phyloP scores from a whole-genome alignment of 129 eudicot genomes.

The Heracleum sosnowskyi region DNA sequence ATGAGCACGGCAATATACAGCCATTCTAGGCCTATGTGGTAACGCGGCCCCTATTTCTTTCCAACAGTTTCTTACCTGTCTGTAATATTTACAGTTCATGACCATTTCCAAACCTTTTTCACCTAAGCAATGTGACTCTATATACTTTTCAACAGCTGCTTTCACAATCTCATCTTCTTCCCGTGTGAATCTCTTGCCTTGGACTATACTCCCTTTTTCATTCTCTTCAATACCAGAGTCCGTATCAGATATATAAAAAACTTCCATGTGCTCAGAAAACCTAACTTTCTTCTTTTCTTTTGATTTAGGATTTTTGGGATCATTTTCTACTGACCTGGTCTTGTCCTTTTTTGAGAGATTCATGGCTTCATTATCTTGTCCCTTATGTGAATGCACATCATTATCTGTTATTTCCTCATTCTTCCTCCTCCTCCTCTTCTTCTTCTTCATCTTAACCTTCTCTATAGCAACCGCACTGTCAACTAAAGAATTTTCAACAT shows the following conservation, averaged over 20 bases:
- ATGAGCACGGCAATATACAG: constrained; percentile 58
- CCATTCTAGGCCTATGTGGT: constrained; percentile 36
- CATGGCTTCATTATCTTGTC: background rate
- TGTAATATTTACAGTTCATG: constrained; percentile 22
- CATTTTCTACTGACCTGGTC: constrained; percentile 8
- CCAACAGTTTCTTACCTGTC: constrained; percentile 47
- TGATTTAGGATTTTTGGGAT: constrained; percentile 20
- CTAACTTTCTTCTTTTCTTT: constrained; percentile 40
- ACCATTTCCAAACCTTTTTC: constrained; percentile 58
- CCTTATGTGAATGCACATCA: background rate
- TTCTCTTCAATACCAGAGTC: background rate
- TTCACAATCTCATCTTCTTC: constrained; percentile 60
- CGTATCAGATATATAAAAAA: constrained; percentile 25
- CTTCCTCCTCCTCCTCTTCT: constrained; percentile 13
- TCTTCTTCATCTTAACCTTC: constrained; percentile 22
- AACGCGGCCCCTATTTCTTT: constrained; percentile 45
- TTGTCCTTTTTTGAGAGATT: constrained; percentile 17
- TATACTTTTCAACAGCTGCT: constrained; percentile 42
- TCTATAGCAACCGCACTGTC: background rate
- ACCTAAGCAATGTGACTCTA: constrained; percentile 34
- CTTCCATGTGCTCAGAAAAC: constrained; percentile 40
- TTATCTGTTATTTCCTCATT: constrained; percentile 10
- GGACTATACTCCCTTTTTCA: constrained; percentile 24
- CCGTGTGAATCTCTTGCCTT: constrained; percentile 52
- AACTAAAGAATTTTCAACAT: background rate